Base-by-base conservation (phyloP, 495 filamentous ascomycete genomes). In the Penicillium pulvis region DNA sequence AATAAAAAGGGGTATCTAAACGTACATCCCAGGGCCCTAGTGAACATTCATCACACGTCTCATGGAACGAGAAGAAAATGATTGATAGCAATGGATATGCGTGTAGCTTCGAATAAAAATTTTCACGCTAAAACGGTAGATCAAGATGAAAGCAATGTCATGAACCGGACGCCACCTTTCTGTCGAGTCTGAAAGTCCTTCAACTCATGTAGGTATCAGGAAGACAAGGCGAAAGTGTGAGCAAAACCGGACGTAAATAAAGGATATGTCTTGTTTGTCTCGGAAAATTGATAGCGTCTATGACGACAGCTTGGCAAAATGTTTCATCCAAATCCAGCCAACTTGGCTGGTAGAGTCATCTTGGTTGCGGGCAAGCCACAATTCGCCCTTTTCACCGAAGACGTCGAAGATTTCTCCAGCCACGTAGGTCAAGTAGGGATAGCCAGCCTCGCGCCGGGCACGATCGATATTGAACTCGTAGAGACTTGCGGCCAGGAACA, bases 251-350 rank as follows among this genome's bases (percentile, higher is more conserved):
- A 53, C 20, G 36, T 53, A 53, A 42, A 44, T 41, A 41, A 53
- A 11, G 43, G 19, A 9, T 49, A 49, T 49, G 46, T 9, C 44
- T 26, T 26, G 2, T 26, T 47, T 26, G 10, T 28, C 44, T 19
- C 44, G 39, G 39, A n/a, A 16, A 17, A 41, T 1, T 41, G 4
- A 3, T 16, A 43, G 20, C 17, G 7, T 26, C 65, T 56, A 74
- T 24, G 57, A 64, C 8, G 87, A 87, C 59, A 92, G 68, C 56
- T 90, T 90, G 49, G 89, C 90, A 76, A 98, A 98, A 75, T 98
- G 94, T 69, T 96, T 95, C 65, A 90, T 94, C 94, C 94, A 98
- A 60, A 98, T 96, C 94, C 94, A 98, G 43, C 94, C 94, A n/a
- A 97, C 84, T 59, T 85, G 79, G 23, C 84, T 80, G 17, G 75